Conservation (phyloP, 345 rosid species). For the Cochlearia excelsa region DNA sequence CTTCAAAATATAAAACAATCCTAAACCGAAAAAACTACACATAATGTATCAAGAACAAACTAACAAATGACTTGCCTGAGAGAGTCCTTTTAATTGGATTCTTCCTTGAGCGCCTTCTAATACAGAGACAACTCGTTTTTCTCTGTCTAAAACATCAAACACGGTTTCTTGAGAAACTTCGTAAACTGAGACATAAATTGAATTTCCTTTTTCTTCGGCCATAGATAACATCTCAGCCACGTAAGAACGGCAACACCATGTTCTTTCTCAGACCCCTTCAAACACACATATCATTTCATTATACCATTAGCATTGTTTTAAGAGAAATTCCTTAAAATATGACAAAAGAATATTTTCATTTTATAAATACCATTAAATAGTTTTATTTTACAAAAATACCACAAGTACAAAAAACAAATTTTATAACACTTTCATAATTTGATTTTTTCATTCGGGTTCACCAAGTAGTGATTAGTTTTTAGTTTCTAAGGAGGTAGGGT, state of each 20-base stretch:
- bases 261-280: slow-evolving; percentile 56
- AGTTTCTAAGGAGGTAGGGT: no score
- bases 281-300: not conserved
- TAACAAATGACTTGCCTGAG: slow-evolving; percentile 50
- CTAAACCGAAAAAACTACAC: slow-evolving; percentile 2
- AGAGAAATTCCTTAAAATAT: no score
- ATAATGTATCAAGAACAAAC: not conserved
- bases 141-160: slow-evolving; percentile 50
- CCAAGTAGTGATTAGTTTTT: no score
- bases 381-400: no score
- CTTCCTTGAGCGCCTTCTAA: slow-evolving; percentile 53
- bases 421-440: no score
- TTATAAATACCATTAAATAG: no score
- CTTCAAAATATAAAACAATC: no score
- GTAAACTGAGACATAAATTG: slow-evolving; percentile 43
- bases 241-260: slow-evolving; percentile 51
- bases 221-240: slow-evolving; percentile 44
- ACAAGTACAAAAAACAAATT: no score
- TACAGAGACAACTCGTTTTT: slow-evolving; percentile 42
- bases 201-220: slow-evolving; percentile 42
- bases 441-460: no score
- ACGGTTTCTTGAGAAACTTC: slow-evolving; percentile 56
- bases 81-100: slow-evolving; percentile 71
- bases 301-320: slow-evolving; percentile 10
- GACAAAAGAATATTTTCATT: no score